phyloP scores from a whole-genome alignment of 2,329 filamentous ascomycete genomes.

The Ophiostoma triangulosporum region DNA sequence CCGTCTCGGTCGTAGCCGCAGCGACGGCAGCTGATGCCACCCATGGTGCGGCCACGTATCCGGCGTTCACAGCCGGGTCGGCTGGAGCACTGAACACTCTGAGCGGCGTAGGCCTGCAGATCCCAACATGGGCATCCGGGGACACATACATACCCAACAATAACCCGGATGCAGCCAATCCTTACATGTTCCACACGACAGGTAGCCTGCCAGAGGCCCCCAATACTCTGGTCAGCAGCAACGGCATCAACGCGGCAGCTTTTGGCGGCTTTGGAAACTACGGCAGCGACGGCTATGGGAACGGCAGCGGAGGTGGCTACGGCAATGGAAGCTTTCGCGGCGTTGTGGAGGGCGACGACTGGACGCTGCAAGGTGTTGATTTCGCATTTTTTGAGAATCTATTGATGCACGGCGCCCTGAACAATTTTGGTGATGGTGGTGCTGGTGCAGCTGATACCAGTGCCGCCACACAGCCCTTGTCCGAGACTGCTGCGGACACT shows the following conservation, averaged over 20 bases:
- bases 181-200: background rate
- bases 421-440: background rate
- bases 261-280: background rate
- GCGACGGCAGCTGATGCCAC: no score
- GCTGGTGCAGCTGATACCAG: background rate
- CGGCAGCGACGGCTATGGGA: background rate
- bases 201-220: background rate
- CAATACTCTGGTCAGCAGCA: background rate
- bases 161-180: background rate
- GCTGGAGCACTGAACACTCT: background rate
- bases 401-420: conserved; percentile 8
- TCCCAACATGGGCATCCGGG: background rate
- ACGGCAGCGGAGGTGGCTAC: background rate
- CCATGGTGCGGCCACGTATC: background rate
- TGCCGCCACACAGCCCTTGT: background rate
- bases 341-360: conserved; percentile 16
- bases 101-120: background rate
- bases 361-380: conserved; percentile 22
- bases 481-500: no score
- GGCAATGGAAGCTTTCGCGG: background rate
- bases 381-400: conserved; percentile 21
- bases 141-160: background rate
- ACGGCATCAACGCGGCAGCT: background rate
- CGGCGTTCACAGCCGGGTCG: background rate
- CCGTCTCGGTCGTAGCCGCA: background rate